phyloP scores from a whole-genome alignment of 2,329 filamentous ascomycete genomes.

The Venturia aucupariae region DNA sequence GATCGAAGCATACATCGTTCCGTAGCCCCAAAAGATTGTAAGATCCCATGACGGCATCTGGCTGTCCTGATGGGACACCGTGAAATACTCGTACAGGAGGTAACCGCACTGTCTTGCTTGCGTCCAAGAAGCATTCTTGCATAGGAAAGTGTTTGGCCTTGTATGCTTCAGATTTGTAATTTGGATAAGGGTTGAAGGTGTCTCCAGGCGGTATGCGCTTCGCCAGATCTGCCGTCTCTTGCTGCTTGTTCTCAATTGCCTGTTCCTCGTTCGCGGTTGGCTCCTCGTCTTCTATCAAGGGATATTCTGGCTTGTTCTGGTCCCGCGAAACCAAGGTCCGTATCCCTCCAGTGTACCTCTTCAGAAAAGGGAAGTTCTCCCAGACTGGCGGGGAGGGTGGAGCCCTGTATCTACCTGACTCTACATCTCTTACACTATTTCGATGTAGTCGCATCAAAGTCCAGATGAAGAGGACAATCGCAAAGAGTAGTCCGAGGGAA shows the following conservation, averaged over 20 bases:
- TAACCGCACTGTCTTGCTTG: conserved; percentile 52
- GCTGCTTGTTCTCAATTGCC: conserved; percentile 28
- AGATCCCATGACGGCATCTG: conserved; percentile 76
- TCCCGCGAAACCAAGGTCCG: conserved; percentile 56
- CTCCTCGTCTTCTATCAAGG: conserved; percentile 53
- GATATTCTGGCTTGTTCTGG: conserved; percentile 74
- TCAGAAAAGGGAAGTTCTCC: conserved; percentile 79
- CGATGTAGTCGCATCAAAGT: conserved; percentile 66
- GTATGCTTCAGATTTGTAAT: conserved; percentile 36
- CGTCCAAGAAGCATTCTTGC: conserved; percentile 71
- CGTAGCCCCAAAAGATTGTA: conserved; percentile 70
- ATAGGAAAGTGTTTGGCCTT: conserved; percentile 44
- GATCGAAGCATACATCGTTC: conserved; percentile 85
- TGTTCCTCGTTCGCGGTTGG: conserved; percentile 33
- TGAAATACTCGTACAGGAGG: conserved; percentile 65
- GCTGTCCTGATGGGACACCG: conserved; percentile 75
- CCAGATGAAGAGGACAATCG: conserved; percentile 67
- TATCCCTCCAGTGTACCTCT: conserved; percentile 84
- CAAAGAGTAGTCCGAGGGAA: conserved; percentile 59
- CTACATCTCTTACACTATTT: conserved; percentile 51
- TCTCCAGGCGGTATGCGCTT: conserved; percentile 25
- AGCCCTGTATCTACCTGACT: conserved; percentile 49
- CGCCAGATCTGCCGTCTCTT: conserved; percentile 24
- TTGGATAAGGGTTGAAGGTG: conserved; percentile 54
- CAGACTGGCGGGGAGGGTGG: conserved; percentile 61